phyloP scores from a whole-genome alignment of 2,329 filamentous ascomycete species.

The Aspergillus uvarum region DNA sequence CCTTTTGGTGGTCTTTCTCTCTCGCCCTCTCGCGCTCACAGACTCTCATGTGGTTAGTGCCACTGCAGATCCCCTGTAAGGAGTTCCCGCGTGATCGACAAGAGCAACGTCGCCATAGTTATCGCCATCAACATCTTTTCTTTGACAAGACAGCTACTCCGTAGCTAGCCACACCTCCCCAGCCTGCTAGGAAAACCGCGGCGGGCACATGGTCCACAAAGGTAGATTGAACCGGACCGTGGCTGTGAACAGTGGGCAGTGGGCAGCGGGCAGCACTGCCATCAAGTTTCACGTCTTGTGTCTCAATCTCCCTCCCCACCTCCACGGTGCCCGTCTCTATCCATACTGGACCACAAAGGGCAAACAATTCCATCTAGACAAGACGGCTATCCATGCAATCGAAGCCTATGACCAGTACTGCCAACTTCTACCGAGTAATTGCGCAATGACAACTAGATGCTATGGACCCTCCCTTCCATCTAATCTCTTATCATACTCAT shows the following conservation, averaged over 20 bases:
- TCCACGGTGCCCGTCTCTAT: not conserved
- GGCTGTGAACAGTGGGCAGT: not conserved
- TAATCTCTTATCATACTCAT: no score
- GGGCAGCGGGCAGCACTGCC: not conserved
- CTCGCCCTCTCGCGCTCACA: not conserved
- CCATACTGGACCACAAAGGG: not conserved
- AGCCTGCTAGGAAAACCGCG: conserved; percentile 3
- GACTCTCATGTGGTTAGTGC: conserved; percentile 7
- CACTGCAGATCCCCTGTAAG: conserved; percentile 25
- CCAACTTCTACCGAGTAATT: no score
- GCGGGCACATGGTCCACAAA: conserved; percentile 9
- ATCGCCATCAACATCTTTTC: conserved; percentile 11
- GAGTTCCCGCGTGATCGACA: conserved; percentile 28
- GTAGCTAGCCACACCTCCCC: not conserved
- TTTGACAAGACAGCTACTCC: not conserved
- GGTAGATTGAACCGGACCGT: not conserved
- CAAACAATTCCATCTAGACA: not conserved
- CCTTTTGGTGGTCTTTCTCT: not conserved
- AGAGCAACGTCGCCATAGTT: conserved; percentile 14
- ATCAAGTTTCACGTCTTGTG: not conserved
- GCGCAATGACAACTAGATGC: no score
- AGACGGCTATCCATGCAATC: not conserved
- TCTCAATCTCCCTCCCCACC: not conserved
- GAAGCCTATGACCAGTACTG: no score
- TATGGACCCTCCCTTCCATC: no score